These are phyloP conservation scores for Fusarium anthophilum DNA, from an alignment of 2,329 filamentous ascomycete genomes.

Conservation along the genomic window DNA sequence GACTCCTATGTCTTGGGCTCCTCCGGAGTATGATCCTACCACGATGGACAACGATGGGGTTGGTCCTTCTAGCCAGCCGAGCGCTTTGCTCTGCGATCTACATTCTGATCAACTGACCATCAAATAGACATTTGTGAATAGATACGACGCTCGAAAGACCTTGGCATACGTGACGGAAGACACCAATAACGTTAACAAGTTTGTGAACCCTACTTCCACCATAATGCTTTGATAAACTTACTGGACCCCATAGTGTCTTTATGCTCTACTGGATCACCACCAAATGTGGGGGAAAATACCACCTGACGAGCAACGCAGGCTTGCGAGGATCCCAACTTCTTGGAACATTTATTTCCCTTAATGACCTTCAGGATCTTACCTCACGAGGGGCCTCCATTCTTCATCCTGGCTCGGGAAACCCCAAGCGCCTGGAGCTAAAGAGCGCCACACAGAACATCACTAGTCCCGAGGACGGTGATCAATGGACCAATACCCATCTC, in stretches of 20 bases:
- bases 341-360: neutral
- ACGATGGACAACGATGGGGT: neutral
- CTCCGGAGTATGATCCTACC: neutral
- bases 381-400: neutral
- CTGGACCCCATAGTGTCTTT: neutral
- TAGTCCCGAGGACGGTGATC: neutral
- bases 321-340: neutral
- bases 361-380: neutral
- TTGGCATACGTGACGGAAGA: neutral
- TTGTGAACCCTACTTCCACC: neutral
- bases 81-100: neutral
- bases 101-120: accelerated
- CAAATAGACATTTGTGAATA: neutral
- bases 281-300: neutral
- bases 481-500: neutral
- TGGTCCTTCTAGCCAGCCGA: accelerated
- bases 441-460: neutral
- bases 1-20: neutral
- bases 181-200: neutral
- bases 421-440: neutral
- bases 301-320: neutral
- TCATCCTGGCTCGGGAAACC: neutral
- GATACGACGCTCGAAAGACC: neutral
- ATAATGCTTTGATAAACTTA: no score
- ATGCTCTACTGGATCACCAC: neutral